phyloP scores from a whole-genome alignment of 2,329 filamentous ascomycete genomes.

The Mollisia scopiformis region DNA sequence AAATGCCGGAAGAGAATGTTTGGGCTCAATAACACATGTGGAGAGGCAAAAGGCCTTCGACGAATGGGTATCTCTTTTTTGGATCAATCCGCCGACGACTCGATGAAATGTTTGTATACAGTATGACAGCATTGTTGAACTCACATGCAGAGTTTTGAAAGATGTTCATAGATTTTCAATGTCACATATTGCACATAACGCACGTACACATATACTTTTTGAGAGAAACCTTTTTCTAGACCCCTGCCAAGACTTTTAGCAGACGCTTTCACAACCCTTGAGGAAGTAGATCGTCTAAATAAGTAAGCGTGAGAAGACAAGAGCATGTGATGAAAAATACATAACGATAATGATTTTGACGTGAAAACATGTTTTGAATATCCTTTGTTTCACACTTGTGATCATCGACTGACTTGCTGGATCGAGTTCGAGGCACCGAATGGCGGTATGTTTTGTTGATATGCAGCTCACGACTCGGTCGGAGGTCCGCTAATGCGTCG shows the following conservation, averaged over 20 bases:
- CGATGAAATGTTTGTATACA: slow-evolving; percentile 25
- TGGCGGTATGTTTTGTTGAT: background rate
- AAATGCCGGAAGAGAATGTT: slow-evolving; percentile 31
- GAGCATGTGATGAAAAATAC: background rate
- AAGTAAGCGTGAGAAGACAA: too few relatives aligned
- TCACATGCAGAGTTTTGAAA: slow-evolving; percentile 10
- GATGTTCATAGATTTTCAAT: slow-evolving; percentile 32
- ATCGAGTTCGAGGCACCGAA: background rate
- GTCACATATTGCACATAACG: slow-evolving; percentile 23
- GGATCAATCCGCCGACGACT: slow-evolving; percentile 31
- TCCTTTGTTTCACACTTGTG: background rate
- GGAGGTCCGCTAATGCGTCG: background rate
- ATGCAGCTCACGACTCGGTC: background rate
- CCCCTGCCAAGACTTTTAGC: background rate
- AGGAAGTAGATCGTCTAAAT: too few relatives aligned
- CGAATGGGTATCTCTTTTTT: slow-evolving; percentile 27
- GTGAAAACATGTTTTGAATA: background rate
- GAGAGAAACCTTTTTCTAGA: background rate
- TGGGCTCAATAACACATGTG: slow-evolving; percentile 40
- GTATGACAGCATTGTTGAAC: slow-evolving; percentile 18
- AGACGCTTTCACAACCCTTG: too few relatives aligned
- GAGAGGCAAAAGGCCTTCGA: slow-evolving; percentile 39
- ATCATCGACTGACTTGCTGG: background rate
- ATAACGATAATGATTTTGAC: background rate
- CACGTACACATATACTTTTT: slow-evolving; percentile 14